phyloP scores from a whole-genome alignment of 352 stramenopile species.

The Pythium phragmitis region DNA sequence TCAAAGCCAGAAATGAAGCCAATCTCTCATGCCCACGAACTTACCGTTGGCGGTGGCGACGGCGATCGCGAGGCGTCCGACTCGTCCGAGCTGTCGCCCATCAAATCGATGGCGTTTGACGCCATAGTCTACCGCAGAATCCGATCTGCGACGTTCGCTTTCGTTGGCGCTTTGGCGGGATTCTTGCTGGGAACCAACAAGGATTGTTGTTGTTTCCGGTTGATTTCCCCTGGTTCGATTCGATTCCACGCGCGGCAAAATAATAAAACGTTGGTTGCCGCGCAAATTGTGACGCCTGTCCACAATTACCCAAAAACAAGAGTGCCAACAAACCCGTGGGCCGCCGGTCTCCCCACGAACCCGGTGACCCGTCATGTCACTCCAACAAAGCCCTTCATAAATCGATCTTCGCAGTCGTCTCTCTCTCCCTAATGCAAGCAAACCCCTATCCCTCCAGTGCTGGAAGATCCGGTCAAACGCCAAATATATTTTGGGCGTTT shows the following conservation, averaged over 20 bases:
- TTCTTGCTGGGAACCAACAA: too few species aligned
- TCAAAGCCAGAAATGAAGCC: slow-evolving; percentile 6
- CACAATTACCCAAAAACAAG: not conserved
- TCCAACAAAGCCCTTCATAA: not conserved
- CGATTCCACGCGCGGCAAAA: slow-evolving; percentile 22
- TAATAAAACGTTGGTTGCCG: slow-evolving; percentile 22
- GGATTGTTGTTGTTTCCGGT: not conserved
- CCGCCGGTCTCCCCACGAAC: not conserved
- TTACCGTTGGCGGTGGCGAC: slow-evolving; percentile 26
- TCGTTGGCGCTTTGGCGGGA: not conserved
- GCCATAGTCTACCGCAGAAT: not conserved
- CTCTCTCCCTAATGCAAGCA: not conserved
- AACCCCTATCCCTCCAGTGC: slow-evolving; percentile 5
- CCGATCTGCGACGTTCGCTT: not conserved
- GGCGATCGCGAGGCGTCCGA: slow-evolving; percentile 11
- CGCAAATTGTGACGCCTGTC: slow-evolving; percentile 11
- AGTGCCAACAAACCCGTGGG: slow-evolving; percentile 1
- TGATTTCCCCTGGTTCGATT: slow-evolving; percentile 5
- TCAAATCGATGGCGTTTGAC: slow-evolving; percentile 24
- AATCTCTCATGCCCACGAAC: not conserved
- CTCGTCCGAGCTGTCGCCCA: slow-evolving; percentile 19
- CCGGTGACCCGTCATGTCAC: slow-evolving; percentile 1
- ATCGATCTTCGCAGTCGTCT: not conserved
- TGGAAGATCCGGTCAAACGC: not conserved
- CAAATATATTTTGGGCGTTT: not conserved